Conservation (phyloP, 2,329 filamentous ascomycete genomes). For the Xenoacremonium recifei region DNA sequence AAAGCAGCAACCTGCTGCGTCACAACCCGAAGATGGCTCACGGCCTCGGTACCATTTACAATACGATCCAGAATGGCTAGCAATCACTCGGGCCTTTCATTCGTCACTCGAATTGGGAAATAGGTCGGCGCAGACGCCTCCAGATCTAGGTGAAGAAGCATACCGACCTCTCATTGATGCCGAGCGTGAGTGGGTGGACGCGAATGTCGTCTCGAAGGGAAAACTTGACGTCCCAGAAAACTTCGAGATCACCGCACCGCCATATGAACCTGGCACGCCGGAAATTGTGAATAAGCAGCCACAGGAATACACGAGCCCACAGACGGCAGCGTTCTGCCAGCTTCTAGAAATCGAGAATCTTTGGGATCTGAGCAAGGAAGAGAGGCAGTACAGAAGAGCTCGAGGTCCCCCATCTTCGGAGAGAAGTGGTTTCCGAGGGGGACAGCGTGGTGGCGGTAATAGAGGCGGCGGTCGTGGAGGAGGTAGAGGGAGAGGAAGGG, state of each 20-base stretch:
- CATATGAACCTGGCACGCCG: slow-evolving; percentile 58
- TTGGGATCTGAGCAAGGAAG: slow-evolving; percentile 70
- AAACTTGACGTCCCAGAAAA: slow-evolving; percentile 73
- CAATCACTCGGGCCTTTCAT: slow-evolving; percentile 83
- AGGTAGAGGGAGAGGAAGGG: slow-evolving; percentile 35
- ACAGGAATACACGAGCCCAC: slow-evolving; percentile 80
- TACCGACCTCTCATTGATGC: slow-evolving; percentile 68
- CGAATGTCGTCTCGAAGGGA: slow-evolving; percentile 63
- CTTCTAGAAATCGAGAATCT: slow-evolving; percentile 75
- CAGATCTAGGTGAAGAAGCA: slow-evolving; percentile 64
- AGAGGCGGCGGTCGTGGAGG: slow-evolving; percentile 35
- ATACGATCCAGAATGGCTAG: slow-evolving; percentile 94
- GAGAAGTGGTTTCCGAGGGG: slow-evolving; percentile 27
- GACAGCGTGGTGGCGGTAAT: slow-evolving; percentile 36
- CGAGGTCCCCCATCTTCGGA: slow-evolving; percentile 52
- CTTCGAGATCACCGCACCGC: slow-evolving; percentile 73
- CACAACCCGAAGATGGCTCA: slow-evolving; percentile 16
- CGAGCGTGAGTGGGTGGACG: slow-evolving; percentile 77
- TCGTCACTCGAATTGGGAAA: slow-evolving; percentile 63
- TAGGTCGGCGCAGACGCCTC: slow-evolving; percentile 48
- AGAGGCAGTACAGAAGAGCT: slow-evolving; percentile 59
- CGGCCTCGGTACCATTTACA: slow-evolving; percentile 56
- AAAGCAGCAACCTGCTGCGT: slow-evolving; percentile 28
- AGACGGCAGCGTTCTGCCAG: slow-evolving; percentile 79
- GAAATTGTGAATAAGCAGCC: slow-evolving; percentile 63